Evolutionary conservation across 179 eudicot genomes (phyloP).

Genomic region (Drosera spatulata): DNA sequence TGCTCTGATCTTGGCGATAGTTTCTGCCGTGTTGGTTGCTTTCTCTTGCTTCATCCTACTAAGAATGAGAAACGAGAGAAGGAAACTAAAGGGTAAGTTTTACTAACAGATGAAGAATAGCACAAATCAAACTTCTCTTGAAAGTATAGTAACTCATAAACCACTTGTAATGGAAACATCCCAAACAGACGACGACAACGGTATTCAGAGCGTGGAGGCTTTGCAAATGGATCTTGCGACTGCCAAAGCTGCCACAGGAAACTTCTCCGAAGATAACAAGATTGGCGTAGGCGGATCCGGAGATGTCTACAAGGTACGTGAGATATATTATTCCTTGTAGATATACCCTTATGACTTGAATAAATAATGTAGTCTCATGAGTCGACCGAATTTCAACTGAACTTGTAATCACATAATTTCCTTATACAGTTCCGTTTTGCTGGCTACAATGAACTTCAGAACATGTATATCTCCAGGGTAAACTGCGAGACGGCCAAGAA

Average conservation of each 20-base stretch:
- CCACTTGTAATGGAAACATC: no score
- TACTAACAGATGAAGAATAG: no score
- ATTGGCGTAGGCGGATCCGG: conserved; percentile 13
- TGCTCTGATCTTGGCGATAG: no score
- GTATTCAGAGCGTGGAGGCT: neutral
- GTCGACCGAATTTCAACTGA: neutral
- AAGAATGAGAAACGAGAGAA: no score
- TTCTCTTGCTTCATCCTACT: no score
- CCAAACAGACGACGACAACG: no score
- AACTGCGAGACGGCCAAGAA: neutral
- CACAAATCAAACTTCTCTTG: no score
- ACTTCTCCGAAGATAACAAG: conserved; percentile 11
- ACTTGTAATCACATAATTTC: neutral
- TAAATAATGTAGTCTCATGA: neutral
- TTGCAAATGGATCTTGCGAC: conserved; percentile 7
- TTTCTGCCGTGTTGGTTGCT: no score
- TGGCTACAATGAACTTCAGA: neutral
- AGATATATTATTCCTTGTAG: neutral
- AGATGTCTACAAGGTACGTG: conserved; percentile 8
- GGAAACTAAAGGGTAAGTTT: no score
- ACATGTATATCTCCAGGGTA: neutral
- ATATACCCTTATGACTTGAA: no score
- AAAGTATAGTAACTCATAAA: no score
- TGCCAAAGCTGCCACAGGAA: conserved; percentile 3
- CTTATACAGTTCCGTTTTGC: neutral